Conservation (phyloP, 495 filamentous ascomycete species). For the Podospora sp. region DNA sequence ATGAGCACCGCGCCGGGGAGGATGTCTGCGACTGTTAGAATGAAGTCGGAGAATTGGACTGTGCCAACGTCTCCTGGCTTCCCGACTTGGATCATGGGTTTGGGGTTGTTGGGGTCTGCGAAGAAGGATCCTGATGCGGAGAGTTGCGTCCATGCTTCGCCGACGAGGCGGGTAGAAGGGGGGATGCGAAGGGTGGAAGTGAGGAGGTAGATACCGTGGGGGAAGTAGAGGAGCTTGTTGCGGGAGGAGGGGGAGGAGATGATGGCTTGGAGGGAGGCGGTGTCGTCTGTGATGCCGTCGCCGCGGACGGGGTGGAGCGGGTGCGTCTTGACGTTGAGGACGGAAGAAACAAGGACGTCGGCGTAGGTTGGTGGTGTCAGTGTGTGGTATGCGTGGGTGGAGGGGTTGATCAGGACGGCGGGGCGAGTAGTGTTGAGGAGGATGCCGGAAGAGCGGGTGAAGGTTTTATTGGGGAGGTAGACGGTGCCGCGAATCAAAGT, state of each 20-base stretch:
- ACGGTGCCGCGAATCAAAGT: conserved; percentile 33
- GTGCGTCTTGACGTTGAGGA: conserved; percentile 57
- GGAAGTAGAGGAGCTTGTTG: conserved; percentile 61
- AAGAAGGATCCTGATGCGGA: conserved; percentile 39
- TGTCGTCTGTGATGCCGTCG: conserved; percentile 31
- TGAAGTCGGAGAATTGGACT: conserved; percentile 59
- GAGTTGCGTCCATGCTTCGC: conserved; percentile 24
- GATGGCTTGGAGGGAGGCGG: conserved; percentile 54
- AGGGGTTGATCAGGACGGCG: conserved; percentile 30
- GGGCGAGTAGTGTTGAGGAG: conserved; percentile 33
- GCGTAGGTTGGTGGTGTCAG: conserved; percentile 47
- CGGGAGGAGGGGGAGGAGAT: conserved; percentile 42
- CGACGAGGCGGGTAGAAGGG: conserved; percentile 55
- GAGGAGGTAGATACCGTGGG: conserved; percentile 62
- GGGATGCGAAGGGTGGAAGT: conserved; percentile 61
- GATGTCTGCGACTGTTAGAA: conserved; percentile 47
- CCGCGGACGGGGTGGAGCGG: conserved; percentile 27
- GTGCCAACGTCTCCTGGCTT: conserved; percentile 54
- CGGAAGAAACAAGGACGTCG: conserved; percentile 41
- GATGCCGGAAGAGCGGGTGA: conserved; percentile 15
- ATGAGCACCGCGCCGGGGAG: conserved; percentile 48
- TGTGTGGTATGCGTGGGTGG: conserved; percentile 40
- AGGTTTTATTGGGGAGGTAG: conserved; percentile 16
- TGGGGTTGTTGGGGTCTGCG: conserved; percentile 51
- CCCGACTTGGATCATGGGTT: conserved; percentile 57